These are phyloP conservation scores for Paramecium pentaurelia DNA, from an alignment of 73 alveolate genomes.

Conservation along the genomic window DNA sequence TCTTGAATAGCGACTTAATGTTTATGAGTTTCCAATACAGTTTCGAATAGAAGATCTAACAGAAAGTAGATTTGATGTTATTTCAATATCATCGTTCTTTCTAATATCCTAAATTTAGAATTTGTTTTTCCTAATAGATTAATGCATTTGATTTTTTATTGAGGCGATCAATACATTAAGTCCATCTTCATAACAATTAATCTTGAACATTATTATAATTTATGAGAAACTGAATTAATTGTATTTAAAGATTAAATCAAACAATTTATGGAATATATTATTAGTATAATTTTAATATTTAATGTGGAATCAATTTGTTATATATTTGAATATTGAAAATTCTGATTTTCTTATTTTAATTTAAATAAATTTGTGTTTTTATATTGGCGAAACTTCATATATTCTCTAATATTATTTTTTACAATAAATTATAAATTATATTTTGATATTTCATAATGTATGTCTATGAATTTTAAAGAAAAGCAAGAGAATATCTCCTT, in stretches of 20 bases:
- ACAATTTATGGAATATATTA: neutral
- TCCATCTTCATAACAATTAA: neutral
- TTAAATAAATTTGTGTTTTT: neutral
- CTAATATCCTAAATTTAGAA: neutral
- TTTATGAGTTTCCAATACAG: neutral
- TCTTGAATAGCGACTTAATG: neutral
- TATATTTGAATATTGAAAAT: neutral
- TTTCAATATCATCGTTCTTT: neutral
- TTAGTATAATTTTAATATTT: neutral
- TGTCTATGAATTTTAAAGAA: conserved; percentile 17
- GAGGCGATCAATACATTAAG: neutral
- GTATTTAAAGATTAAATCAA: neutral
- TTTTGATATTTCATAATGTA: neutral
- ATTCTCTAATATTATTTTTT: neutral
- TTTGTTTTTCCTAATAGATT: neutral
- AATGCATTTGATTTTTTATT: neutral
- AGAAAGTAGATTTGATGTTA: neutral
- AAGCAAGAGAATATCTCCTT: neutral
- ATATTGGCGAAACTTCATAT: neutral
- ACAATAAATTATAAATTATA: neutral
- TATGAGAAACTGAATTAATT: neutral
- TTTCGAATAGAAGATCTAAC: neutral
- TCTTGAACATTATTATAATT: neutral
- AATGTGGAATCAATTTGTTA: neutral
- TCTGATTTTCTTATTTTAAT: neutral